Conservation (phyloP, 1,284 basidiomycete species). For the Ustilago cynodontis region DNA sequence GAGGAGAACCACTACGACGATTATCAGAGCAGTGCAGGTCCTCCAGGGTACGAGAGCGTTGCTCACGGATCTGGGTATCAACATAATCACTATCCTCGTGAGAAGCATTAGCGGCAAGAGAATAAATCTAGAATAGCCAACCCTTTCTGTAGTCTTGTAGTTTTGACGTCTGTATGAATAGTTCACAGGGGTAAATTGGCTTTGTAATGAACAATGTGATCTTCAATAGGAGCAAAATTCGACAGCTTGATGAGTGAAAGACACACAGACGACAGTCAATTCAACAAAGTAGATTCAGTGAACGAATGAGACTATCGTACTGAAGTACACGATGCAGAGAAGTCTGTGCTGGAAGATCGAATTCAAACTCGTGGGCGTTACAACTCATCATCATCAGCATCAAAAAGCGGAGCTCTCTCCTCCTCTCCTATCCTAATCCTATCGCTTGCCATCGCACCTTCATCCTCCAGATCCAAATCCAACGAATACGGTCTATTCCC, state of each 20-base stretch:
- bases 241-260: too few species aligned
- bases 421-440: constrained; percentile 66
- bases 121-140: neutral
- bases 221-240: neutral
- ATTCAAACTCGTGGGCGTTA: too few species aligned
- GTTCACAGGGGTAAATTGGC: neutral
- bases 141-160: neutral
- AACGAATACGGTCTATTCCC: constrained; percentile 60
- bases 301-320: too few species aligned
- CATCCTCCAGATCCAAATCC: constrained; percentile 67
- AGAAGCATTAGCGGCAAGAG: constrained; percentile 16
- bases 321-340: too few species aligned
- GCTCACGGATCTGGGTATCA: constrained; percentile 19
- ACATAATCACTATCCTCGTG: constrained; percentile 34
- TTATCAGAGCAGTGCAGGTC: constrained; percentile 33
- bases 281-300: too few species aligned
- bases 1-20: constrained; percentile 35
- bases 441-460: constrained; percentile 63
- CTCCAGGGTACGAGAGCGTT: constrained; percentile 42
- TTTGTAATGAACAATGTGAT: constrained; percentile 6
- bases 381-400: constrained; percentile 51
- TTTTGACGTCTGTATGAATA: neutral
- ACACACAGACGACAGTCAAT: too few species aligned
- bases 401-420: constrained; percentile 41
- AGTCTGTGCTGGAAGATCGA: too few species aligned